A percentile compares a stretch with the other conserved stretches of the same genome.
Conservation (phyloP, 225 moss, liverwort and hornwort species). For the Pleurozium schreberi region DNA sequence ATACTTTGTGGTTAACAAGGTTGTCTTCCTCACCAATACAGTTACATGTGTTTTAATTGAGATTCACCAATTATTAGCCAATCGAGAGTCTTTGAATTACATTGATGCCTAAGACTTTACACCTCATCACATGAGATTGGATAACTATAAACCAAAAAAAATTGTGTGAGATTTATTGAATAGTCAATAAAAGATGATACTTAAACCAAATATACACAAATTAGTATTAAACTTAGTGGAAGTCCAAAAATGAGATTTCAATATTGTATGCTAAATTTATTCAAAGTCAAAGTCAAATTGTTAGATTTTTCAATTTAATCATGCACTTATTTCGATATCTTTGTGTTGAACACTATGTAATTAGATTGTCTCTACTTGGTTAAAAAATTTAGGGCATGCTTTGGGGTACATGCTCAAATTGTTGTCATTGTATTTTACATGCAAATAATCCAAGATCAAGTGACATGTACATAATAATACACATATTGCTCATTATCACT, state of each 20-base stretch:
- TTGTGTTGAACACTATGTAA: background rate
- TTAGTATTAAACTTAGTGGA: background rate
- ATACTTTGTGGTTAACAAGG: background rate
- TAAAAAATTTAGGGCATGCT: background rate
- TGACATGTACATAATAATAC: background rate
- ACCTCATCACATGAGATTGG: rapidly evolving
- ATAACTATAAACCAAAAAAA: background rate
- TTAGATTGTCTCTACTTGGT: background rate
- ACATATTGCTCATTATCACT: background rate
- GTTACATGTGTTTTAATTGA: background rate
- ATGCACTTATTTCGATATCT: background rate
- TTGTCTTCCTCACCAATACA: background rate
- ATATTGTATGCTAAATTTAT: too few relatives aligned
- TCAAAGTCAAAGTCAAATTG: too few relatives aligned
- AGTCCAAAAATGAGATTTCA: background rate
- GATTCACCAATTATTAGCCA: background rate
- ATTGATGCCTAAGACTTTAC: background rate
- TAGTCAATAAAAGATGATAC: background rate
- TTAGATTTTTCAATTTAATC: background rate
- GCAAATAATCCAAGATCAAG: background rate
- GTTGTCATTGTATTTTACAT: background rate
- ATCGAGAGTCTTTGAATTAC: background rate
- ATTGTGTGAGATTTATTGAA: background rate
- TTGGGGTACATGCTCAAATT: background rate
- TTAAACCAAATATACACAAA: background rate